Conservation (phyloP, 2,329 filamentous ascomycete genomes). For the Xylaria sp. region DNA sequence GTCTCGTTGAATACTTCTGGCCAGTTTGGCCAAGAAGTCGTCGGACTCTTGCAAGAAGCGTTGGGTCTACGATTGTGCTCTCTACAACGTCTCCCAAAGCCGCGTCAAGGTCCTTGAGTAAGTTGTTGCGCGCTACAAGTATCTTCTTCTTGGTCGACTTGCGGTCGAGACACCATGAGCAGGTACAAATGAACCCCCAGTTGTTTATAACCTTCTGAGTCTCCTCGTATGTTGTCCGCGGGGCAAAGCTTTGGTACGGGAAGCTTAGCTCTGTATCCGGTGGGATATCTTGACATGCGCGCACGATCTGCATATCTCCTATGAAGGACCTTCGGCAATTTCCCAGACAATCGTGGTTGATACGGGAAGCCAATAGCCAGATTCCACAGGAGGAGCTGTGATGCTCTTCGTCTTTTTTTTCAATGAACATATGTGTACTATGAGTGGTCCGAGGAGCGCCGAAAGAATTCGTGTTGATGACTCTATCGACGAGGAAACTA, state of each 20-base stretch:
- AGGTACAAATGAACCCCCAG: constrained; percentile 59
- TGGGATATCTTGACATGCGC: constrained; percentile 57
- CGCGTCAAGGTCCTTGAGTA: constrained; percentile 25
- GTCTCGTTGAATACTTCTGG: constrained; percentile 40
- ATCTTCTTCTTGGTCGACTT: constrained; percentile 37
- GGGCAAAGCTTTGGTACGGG: constrained; percentile 50
- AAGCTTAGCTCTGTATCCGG: constrained; percentile 59
- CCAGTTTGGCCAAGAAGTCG: constrained; percentile 40
- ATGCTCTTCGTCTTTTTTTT: not conserved
- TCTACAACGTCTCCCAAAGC: not conserved
- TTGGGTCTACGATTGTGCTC: not conserved
- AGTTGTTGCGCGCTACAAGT: constrained; percentile 35
- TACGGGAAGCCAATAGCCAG: constrained; percentile 60
- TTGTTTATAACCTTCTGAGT: constrained; percentile 46
- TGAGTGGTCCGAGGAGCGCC: constrained; percentile 47
- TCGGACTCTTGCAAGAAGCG: constrained; percentile 24
- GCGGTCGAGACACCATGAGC: constrained; percentile 52
- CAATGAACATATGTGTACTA: not conserved
- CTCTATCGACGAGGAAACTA: constrained; percentile 58
- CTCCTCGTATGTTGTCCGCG: constrained; percentile 45
- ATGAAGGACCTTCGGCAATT: constrained; percentile 63
- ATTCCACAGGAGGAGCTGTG: constrained; percentile 53
- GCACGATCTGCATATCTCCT: constrained; percentile 64
- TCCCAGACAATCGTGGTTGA: constrained; percentile 64
- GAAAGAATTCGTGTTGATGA: constrained; percentile 58